Conservation (phyloP, 1,284 basidiomycete species). For the Trichosporon ovoides region DNA sequence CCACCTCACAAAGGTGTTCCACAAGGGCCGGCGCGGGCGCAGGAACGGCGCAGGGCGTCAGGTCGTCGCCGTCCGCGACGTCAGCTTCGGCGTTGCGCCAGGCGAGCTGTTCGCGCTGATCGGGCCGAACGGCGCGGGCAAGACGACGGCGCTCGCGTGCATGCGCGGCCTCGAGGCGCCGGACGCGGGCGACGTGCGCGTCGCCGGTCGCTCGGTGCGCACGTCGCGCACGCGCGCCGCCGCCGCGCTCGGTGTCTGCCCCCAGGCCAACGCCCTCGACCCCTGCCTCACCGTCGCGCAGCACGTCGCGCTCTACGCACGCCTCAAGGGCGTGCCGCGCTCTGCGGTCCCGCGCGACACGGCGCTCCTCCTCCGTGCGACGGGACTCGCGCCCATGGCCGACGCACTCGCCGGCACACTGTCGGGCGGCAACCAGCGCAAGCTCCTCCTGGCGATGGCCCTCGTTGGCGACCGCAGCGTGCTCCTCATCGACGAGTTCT, state of each 20-base stretch:
- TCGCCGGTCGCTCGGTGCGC: constrained; percentile 61
- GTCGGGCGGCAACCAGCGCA: constrained; percentile 74
- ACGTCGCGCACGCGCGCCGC: constrained; percentile 57
- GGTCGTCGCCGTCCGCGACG: constrained; percentile 57
- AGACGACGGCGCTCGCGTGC: constrained; percentile 59
- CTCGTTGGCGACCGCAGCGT: constrained; percentile 73
- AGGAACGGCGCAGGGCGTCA: not conserved
- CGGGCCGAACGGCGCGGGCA: constrained; percentile 71
- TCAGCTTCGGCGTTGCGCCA: constrained; percentile 61
- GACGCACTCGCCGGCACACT: constrained; percentile 66
- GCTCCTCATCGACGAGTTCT: constrained; percentile 74
- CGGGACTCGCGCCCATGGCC: constrained; percentile 59
- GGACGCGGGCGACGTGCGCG: constrained; percentile 63
- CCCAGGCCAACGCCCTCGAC: constrained; percentile 77
- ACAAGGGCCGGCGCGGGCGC: constrained; percentile 24
- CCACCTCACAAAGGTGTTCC: constrained; percentile 63
- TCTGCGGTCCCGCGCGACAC: constrained; percentile 57
- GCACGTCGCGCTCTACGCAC: constrained; percentile 55
- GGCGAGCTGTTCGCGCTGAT: constrained; percentile 67
- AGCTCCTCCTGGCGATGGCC: constrained; percentile 69
- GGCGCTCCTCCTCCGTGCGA: constrained; percentile 57
- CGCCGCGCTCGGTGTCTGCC: constrained; percentile 62
- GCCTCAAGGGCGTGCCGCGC: constrained; percentile 58
- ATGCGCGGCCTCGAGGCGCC: constrained; percentile 42
- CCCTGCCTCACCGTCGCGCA: constrained; percentile 68